phyloP scores from a whole-genome alignment of 164 flowering plant species.

The Annona squamosa region DNA sequence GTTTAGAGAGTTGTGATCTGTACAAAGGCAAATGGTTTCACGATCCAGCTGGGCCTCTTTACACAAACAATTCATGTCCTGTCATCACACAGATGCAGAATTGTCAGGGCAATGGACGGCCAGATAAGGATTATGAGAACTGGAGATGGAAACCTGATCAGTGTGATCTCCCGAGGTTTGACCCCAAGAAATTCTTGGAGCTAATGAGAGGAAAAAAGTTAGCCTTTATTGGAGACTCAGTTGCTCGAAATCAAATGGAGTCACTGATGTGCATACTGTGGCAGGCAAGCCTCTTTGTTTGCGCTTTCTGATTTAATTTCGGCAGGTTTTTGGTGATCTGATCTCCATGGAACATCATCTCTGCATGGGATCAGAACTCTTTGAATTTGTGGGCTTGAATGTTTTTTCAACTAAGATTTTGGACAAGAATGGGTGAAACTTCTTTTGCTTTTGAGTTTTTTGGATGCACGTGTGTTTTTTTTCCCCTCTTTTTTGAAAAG shows the following conservation, averaged over 20 bases:
- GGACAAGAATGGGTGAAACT: too few relatives aligned
- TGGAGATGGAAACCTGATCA: constrained; percentile 90
- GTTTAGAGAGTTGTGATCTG: constrained; percentile 62
- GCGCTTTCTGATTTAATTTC: background rate
- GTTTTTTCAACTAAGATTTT: background rate
- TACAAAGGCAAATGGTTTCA: constrained; percentile 71
- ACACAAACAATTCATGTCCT: constrained; percentile 84
- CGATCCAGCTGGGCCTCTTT: constrained; percentile 67
- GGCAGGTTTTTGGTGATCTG: background rate
- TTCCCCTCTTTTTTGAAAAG: too few relatives aligned
- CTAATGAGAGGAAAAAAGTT: constrained; percentile 90
- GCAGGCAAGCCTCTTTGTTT: constrained; percentile 45
- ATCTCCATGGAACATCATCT: background rate
- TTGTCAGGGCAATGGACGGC: constrained; percentile 95
- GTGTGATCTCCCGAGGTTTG: constrained; percentile 85
- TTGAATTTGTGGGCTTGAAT: background rate
- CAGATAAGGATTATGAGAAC: constrained; percentile 83
- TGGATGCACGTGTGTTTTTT: too few relatives aligned
- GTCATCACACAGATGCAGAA: constrained; percentile 90
- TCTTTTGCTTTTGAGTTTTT: too few relatives aligned
- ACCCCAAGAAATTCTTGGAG: constrained; percentile 70
- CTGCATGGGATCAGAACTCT: background rate
- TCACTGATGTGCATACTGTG: constrained; percentile 87
- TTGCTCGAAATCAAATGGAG: constrained; percentile 96
- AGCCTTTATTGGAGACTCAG: constrained; percentile 93